phyloP scores from a whole-genome alignment of 1,284 basidiomycete species.

The Pseudozyma hubeiensis region DNA sequence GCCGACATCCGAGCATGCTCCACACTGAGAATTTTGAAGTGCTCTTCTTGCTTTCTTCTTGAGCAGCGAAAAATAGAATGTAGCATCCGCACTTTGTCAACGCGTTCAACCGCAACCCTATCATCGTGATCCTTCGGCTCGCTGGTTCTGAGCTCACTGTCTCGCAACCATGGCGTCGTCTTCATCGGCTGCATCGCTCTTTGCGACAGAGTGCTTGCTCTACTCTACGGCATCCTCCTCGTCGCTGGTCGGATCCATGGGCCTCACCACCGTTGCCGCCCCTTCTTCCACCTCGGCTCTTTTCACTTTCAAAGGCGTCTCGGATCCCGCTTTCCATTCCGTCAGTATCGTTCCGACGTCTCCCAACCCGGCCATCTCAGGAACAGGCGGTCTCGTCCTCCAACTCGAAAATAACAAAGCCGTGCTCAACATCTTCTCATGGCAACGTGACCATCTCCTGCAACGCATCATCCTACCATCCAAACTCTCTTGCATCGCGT shows the following conservation, averaged over 20 bases:
- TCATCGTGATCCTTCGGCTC: no score
- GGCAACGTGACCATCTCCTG: constrained; percentile 77
- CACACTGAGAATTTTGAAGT: constrained; percentile 8
- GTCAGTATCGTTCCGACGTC: constrained; percentile 40
- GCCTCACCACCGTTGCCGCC: constrained; percentile 45
- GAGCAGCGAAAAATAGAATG: neutral
- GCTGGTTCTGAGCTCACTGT: no score
- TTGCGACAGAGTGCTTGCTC: constrained; percentile 54
- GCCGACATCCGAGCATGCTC: neutral
- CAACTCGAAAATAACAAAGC: constrained; percentile 83
- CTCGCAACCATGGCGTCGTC: constrained; percentile 21
- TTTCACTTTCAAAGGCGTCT: constrained; percentile 55
- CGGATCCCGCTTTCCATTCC: constrained; percentile 49
- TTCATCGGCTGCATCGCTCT: constrained; percentile 44
- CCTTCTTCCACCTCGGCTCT: constrained; percentile 52
- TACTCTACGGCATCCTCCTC: constrained; percentile 54
- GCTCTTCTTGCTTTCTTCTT: neutral
- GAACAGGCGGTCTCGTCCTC: constrained; percentile 80
- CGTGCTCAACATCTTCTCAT: constrained; percentile 81
- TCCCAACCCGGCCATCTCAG: constrained; percentile 73
- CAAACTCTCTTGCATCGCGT: constrained; percentile 81
- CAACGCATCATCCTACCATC: constrained; percentile 89
- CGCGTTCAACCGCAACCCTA: neutral
- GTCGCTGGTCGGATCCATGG: constrained; percentile 45
- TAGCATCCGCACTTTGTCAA: neutral